These are phyloP conservation scores for Tetrahymena thermophila DNA, from an alignment of 73 alveolate species.

Conservation along the genomic window DNA sequence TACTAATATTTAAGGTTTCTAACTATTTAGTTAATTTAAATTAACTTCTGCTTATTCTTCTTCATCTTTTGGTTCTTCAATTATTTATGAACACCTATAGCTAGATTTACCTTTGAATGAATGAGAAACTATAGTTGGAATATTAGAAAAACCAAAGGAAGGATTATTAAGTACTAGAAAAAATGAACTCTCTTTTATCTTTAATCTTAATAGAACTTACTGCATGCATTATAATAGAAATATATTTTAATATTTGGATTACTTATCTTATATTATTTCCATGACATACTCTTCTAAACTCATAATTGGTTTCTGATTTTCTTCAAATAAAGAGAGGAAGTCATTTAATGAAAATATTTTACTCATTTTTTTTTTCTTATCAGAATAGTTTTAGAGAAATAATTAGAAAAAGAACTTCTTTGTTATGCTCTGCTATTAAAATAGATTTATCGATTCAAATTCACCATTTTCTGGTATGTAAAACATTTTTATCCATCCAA, in stretches of 20 bases:
- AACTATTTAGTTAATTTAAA: background rate
- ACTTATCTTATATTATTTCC: background rate
- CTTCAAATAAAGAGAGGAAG: background rate
- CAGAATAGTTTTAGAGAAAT: background rate
- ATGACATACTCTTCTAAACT: background rate
- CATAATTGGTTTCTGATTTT: background rate
- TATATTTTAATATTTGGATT: background rate
- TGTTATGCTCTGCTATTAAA: background rate
- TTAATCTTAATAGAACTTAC: background rate
- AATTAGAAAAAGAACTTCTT: background rate
- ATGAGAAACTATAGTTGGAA: background rate
- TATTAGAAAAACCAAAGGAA: background rate
- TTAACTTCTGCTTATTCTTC: background rate
- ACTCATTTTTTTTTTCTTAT: background rate
- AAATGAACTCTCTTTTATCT: background rate
- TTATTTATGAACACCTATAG: background rate
- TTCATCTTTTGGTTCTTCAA: background rate
- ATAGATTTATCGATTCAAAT: background rate
- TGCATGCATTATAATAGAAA: background rate
- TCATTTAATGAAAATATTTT: background rate
- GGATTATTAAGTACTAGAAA: background rate
- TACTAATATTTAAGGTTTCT: too few relatives aligned
- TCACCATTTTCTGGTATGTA: background rate
- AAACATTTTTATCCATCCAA: background rate
- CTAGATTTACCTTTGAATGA: background rate